Percentiles rank a stretch among this genome's conserved stretches.
phyloP scores from a whole-genome alignment of 148 eudicot species.

The Persicaria tinctoria region DNA sequence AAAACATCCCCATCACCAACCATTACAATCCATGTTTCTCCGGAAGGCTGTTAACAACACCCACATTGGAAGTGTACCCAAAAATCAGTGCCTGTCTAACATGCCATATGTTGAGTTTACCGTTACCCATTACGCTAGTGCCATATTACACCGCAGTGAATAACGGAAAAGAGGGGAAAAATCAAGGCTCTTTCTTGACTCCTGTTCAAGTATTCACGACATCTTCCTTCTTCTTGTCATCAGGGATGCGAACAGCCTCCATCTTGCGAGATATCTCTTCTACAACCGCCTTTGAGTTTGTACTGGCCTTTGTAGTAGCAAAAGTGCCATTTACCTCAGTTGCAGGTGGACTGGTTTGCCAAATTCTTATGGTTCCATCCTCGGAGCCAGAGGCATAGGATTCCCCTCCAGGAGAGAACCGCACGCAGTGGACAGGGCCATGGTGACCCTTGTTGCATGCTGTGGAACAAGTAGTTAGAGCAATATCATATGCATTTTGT shows the following conservation, averaged over 20 bases:
- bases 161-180: not conserved
- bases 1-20: not conserved
- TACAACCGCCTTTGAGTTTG: conserved; percentile 29
- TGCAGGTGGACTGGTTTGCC: conserved; percentile 63
- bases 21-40: not conserved
- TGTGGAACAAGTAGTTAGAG: conserved; percentile 16
- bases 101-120: not conserved
- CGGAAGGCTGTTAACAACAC: not conserved
- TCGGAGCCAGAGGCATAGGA: conserved; percentile 97
- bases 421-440: conserved; percentile 95
- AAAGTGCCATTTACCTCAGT: not conserved
- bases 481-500: no score
- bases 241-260: conserved; percentile 42
- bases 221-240: conserved; percentile 46
- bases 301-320: conserved; percentile 28
- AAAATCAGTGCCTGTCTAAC: not conserved
- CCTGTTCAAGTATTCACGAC: conserved; percentile 20
- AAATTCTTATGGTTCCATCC: conserved; percentile 83
- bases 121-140: not conserved
- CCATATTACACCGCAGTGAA: not conserved
- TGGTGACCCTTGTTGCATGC: conserved; percentile 99
- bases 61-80: no score
- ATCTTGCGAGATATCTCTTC: conserved; percentile 52
- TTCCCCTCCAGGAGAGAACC: conserved; percentile 88
- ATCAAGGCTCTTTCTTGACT: not conserved